Percentiles rank a stretch among this genome's conserved stretches.
Conservation (phyloP, 2,329 filamentous ascomycete genomes). For the Chaetomium globosum region DNA sequence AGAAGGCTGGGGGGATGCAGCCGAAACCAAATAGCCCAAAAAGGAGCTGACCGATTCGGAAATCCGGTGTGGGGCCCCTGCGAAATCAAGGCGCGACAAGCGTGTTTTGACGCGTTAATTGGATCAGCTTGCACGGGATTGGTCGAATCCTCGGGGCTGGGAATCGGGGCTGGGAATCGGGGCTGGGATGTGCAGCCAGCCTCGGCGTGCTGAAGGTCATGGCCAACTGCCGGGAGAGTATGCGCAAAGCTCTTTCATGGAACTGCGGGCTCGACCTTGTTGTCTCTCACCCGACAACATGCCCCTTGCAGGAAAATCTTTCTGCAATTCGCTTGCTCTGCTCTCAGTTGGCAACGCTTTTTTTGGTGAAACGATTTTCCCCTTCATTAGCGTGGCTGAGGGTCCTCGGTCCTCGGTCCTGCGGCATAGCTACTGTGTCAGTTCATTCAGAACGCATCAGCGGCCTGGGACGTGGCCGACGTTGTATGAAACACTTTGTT, state of each 20-base stretch:
- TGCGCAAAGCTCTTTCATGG: not conserved
- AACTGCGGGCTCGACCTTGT: not conserved
- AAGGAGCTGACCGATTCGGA: constrained; percentile 10
- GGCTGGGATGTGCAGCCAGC: not conserved
- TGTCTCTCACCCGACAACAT: not conserved
- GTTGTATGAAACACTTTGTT: constrained; percentile 21
- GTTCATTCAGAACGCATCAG: constrained; percentile 6
- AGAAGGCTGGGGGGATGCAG: constrained; percentile 16
- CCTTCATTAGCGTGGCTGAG: constrained; percentile 1
- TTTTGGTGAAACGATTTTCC: constrained; percentile 10
- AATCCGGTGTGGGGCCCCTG: constrained; percentile 5
- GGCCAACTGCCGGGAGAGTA: not conserved
- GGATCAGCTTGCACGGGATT: constrained; percentile 25
- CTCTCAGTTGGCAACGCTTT: not conserved
- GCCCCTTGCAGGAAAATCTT: not conserved
- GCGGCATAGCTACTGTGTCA: no score
- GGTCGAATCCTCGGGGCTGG: constrained; percentile 11
- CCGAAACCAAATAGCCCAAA: not conserved
- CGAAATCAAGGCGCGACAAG: constrained; percentile 27
- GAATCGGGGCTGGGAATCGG: not conserved
- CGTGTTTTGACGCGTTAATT: constrained; percentile 36
- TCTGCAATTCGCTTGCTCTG: not conserved
- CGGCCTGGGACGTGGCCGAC: not conserved
- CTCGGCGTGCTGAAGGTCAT: not conserved
- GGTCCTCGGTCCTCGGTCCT: not conserved